Evolutionary conservation across 176 grass and related monocot species (phyloP).

Genomic region (Elaeis guineensis): DNA sequence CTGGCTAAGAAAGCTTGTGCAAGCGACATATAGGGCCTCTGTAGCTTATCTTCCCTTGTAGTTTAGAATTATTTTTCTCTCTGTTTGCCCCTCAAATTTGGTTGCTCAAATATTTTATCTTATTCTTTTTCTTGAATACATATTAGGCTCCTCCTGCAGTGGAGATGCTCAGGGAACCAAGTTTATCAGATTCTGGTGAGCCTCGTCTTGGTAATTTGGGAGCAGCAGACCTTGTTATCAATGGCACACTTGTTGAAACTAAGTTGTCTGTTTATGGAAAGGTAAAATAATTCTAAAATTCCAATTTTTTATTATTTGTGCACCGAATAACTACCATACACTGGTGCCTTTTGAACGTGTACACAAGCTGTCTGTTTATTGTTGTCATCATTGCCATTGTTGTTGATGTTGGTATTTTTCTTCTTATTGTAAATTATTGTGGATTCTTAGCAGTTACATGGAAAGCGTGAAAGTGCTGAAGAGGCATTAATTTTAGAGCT

Average conservation of each 20-base stretch:
- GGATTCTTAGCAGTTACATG: conserved; percentile 58
- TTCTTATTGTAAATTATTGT: conserved; percentile 1
- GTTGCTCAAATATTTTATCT: conserved; percentile 6
- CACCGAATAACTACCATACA: too few relatives aligned
- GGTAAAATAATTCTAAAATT: conserved; percentile 31
- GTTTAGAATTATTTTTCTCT: neutral
- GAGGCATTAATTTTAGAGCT: conserved; percentile 74
- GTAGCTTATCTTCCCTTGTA: conserved; percentile 40
- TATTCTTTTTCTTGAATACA: conserved; percentile 13
- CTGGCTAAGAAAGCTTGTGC: conserved; percentile 79
- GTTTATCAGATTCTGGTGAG: conserved; percentile 39
- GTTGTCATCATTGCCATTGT: too few relatives aligned
- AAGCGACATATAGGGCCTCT: conserved; percentile 92
- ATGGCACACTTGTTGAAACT: conserved; percentile 80
- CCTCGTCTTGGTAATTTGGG: conserved; percentile 54
- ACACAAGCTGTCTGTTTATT: too few relatives aligned
- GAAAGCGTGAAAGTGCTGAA: conserved; percentile 39
- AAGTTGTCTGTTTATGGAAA: conserved; percentile 84
- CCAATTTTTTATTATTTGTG: neutral
- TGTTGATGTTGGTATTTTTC: conserved; percentile 9
- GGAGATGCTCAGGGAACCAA: conserved; percentile 65
- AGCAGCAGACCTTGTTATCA: conserved; percentile 83
- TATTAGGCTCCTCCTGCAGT: conserved; percentile 61
- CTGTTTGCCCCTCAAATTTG: neutral
- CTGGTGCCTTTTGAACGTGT: too few relatives aligned